Percentiles rank a stretch among this genome's conserved stretches.
Evolutionary conservation across 108 stramenopile genomes (phyloP).

Genomic region (Nitzschia putrida): DNA sequence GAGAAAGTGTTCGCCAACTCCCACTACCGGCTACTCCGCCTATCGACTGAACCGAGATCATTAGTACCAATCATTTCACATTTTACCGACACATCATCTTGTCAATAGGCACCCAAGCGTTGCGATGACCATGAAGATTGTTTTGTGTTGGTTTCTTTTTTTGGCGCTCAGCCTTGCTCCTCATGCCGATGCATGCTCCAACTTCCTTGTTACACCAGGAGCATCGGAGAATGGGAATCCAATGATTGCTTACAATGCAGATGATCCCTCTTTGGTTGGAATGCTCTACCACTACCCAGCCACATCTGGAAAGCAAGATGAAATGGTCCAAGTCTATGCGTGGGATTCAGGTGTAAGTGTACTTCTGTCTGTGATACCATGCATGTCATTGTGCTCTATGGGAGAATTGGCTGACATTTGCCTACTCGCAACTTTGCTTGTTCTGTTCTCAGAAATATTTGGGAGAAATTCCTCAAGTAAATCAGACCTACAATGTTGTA

Average conservation of each 20-base stretch:
- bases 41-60: too few relatives aligned
- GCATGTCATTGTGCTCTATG: not conserved
- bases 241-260: slow-evolving; percentile 72
- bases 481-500: slow-evolving; percentile 68
- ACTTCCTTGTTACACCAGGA: slow-evolving; percentile 66
- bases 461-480: slow-evolving; percentile 59
- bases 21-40: too few relatives aligned
- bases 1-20: too few relatives aligned
- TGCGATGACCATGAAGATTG: too few relatives aligned
- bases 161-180: too few relatives aligned
- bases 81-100: too few relatives aligned
- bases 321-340: slow-evolving; percentile 45
- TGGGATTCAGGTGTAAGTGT: slow-evolving; percentile 69
- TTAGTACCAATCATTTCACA: too few relatives aligned
- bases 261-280: slow-evolving; percentile 34
- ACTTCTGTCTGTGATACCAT: not conserved
- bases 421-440: not conserved
- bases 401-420: not conserved
- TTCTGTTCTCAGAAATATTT: slow-evolving; percentile 39
- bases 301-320: slow-evolving; percentile 9
- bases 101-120: too few relatives aligned
- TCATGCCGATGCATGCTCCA: too few relatives aligned
- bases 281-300: slow-evolving; percentile 63
- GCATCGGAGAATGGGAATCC: slow-evolving; percentile 54
- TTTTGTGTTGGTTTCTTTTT: too few relatives aligned